A percentile compares a stretch with the other conserved stretches of the same genome.
These are phyloP conservation scores for Tylopilus rubrobrunneus DNA, from an alignment of 768 basidiomycete species.

Conservation along the genomic window DNA sequence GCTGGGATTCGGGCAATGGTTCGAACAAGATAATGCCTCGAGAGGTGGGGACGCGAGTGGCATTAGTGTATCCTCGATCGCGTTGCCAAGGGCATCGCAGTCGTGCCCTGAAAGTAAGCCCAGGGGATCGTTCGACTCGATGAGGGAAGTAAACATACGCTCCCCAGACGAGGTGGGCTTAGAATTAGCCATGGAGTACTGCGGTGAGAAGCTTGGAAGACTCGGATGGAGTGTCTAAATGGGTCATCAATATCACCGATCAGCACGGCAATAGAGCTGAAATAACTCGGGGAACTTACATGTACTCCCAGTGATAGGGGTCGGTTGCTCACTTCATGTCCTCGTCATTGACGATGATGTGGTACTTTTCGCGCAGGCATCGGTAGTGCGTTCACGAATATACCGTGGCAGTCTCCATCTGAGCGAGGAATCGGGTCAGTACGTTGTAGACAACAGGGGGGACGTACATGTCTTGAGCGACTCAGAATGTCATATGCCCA, in stretches of 20 bases:
- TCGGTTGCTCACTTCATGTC: conserved; percentile 52
- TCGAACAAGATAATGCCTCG: conserved; percentile 31
- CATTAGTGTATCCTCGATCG: conserved; percentile 10
- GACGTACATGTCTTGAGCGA: conserved; percentile 72
- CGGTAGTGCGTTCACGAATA: conserved; percentile 67
- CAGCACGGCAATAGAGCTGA: not conserved
- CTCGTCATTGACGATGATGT: conserved; percentile 94
- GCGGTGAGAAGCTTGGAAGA: too few relatives aligned
- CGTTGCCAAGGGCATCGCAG: conserved; percentile 15
- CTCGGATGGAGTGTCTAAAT: not conserved
- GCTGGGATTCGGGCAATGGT: conserved; percentile 29
- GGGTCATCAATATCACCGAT: not conserved
- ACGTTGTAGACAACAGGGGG: not conserved
- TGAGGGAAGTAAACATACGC: conserved; percentile 7
- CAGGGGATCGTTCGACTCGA: conserved; percentile 19
- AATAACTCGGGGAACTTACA: not conserved
- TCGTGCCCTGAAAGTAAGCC: conserved; percentile 12
- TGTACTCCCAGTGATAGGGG: not conserved
- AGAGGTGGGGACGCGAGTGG: conserved; percentile 22
- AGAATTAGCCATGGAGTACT: conserved; percentile 11
- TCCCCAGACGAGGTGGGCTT: not conserved
- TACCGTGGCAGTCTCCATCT: conserved; percentile 90
- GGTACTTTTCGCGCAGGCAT: conserved; percentile 80
- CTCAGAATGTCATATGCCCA: conserved; percentile 89
- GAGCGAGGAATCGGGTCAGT: not conserved